A percentile compares a stretch with the other conserved stretches of the same genome.
These are phyloP conservation scores for Metschnikowia picachoensis DNA, from an alignment of 805 yeast genomes.

Conservation along the genomic window DNA sequence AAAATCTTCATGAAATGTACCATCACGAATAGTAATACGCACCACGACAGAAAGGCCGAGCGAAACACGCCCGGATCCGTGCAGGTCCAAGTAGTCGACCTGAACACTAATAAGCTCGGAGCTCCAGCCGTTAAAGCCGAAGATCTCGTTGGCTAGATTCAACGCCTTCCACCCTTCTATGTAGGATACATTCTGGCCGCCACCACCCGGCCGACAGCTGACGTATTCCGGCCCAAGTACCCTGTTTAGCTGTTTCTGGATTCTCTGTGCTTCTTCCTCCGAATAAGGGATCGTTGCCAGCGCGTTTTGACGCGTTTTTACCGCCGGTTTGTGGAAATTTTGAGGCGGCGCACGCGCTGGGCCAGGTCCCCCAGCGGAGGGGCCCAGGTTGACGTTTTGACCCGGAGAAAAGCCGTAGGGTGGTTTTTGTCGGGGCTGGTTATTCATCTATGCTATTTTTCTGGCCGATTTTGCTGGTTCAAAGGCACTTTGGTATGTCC, in stretches of 20 bases:
- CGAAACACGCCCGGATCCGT: constrained; percentile 46
- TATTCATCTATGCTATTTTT: too few relatives aligned
- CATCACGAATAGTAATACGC: constrained; percentile 71
- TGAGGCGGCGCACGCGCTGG: too few relatives aligned
- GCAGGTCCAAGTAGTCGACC: constrained; percentile 69
- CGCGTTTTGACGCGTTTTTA: neutral
- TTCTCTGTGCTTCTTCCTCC: constrained; percentile 30
- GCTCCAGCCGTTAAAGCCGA: constrained; percentile 83
- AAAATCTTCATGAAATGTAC: constrained; percentile 73
- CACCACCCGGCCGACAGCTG: constrained; percentile 72
- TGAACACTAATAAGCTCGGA: constrained; percentile 63
- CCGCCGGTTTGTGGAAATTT: neutral
- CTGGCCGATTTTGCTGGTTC: too few relatives aligned
- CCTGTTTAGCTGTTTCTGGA: constrained; percentile 32
- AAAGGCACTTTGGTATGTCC: too few relatives aligned
- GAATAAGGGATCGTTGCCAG: constrained; percentile 26
- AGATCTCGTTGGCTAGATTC: constrained; percentile 73
- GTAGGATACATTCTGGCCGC: constrained; percentile 64
- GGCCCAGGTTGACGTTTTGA: too few relatives aligned
- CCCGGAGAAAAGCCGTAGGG: too few relatives aligned
- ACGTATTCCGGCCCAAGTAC: constrained; percentile 74
- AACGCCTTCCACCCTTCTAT: constrained; percentile 84
- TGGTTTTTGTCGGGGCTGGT: too few relatives aligned
- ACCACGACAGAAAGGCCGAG: constrained; percentile 71
- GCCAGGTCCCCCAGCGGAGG: too few relatives aligned